phyloP scores from a whole-genome alignment of 2,329 filamentous ascomycete species.

The Fusarium clavum region DNA sequence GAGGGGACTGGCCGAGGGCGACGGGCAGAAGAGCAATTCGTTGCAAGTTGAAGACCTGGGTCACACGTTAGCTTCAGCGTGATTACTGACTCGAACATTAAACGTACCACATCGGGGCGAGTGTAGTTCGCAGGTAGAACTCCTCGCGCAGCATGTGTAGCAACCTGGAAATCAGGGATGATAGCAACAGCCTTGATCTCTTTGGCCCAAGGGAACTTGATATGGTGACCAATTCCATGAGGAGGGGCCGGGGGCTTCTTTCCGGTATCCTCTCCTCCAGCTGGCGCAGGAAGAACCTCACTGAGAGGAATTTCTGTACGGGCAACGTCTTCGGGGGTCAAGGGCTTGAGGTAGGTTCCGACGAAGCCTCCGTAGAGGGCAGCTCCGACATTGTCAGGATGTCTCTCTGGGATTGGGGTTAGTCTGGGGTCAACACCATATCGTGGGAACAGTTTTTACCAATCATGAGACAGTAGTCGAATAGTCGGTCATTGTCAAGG shows the following conservation, averaged over 20 bases:
- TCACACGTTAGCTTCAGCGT: slow-evolving; percentile 26
- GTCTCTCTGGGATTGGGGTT: slow-evolving; percentile 68
- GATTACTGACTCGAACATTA: not conserved
- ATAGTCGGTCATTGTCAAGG: slow-evolving; percentile 81
- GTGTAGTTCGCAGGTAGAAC: slow-evolving; percentile 86
- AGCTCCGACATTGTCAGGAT: slow-evolving; percentile 94
- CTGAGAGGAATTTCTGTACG: slow-evolving; percentile 93
- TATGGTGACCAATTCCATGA: slow-evolving; percentile 91
- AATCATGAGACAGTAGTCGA: slow-evolving; percentile 98
- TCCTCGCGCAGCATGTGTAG: slow-evolving; percentile 89
- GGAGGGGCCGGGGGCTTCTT: slow-evolving; percentile 89
- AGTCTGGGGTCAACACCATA: slow-evolving; percentile 3
- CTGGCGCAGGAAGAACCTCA: slow-evolving; percentile 90
- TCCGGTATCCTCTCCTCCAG: slow-evolving; percentile 91
- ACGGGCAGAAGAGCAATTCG: slow-evolving; percentile 91
- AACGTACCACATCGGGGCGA: slow-evolving; percentile 80
- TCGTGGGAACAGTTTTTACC: slow-evolving; percentile 60
- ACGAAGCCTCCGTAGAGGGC: slow-evolving; percentile 97
- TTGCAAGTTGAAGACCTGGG: slow-evolving; percentile 90
- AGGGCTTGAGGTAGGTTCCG: slow-evolving; percentile 93
- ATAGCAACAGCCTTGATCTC: slow-evolving; percentile 98
- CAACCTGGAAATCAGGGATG: slow-evolving; percentile 94
- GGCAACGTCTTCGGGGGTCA: slow-evolving; percentile 88
- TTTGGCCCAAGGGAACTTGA: slow-evolving; percentile 92
- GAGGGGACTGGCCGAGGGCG: slow-evolving; percentile 88